A percentile compares a stretch with the other conserved stretches of the same genome.
Conservation (phyloP, 2,329 filamentous ascomycete species). For the Colletotrichum navitas region DNA sequence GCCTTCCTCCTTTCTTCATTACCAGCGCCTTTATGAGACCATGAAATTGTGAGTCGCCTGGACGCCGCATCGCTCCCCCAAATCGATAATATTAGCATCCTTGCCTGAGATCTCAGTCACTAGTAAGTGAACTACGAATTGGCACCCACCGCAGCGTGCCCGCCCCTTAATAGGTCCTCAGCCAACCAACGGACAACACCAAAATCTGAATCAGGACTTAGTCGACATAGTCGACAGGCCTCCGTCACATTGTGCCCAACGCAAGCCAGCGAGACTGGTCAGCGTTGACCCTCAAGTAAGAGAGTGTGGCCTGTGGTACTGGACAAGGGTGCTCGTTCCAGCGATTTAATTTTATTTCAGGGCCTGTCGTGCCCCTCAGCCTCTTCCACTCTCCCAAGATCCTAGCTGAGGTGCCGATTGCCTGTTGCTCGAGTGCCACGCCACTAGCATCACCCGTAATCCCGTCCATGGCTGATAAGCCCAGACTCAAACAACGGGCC, state of each 20-base stretch:
- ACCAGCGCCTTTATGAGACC: not conserved
- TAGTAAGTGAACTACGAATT: not conserved
- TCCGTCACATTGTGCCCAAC: constrained; percentile 13
- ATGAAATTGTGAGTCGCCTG: constrained; percentile 16
- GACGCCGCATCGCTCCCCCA: constrained; percentile 19
- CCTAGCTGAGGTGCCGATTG: constrained; percentile 14
- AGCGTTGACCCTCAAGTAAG: constrained; percentile 3
- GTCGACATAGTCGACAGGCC: constrained; percentile 21
- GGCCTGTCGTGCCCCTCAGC: constrained; percentile 37
- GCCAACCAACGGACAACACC: constrained; percentile 9
- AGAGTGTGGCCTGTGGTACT: constrained; percentile 24
- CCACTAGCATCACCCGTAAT: constrained; percentile 36
- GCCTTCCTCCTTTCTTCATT: constrained; percentile 9
- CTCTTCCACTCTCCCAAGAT: constrained; percentile 27
- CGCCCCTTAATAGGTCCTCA: not conserved
- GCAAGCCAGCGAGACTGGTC: constrained; percentile 11
- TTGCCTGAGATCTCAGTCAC: constrained; percentile 35
- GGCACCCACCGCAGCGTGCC: constrained; percentile 9
- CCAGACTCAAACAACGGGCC: constrained; percentile 37
- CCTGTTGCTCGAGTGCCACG: constrained; percentile 36
- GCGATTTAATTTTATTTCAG: constrained; percentile 41
- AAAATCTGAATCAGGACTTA: constrained; percentile 11
- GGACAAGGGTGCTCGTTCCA: constrained; percentile 38
- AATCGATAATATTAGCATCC: constrained; percentile 19
- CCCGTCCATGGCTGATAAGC: constrained; percentile 24